Percentiles rank a stretch among this genome's conserved stretches.
Conservation (phyloP, 176 grass and related monocot genomes). For the Neostapfia colusana region DNA sequence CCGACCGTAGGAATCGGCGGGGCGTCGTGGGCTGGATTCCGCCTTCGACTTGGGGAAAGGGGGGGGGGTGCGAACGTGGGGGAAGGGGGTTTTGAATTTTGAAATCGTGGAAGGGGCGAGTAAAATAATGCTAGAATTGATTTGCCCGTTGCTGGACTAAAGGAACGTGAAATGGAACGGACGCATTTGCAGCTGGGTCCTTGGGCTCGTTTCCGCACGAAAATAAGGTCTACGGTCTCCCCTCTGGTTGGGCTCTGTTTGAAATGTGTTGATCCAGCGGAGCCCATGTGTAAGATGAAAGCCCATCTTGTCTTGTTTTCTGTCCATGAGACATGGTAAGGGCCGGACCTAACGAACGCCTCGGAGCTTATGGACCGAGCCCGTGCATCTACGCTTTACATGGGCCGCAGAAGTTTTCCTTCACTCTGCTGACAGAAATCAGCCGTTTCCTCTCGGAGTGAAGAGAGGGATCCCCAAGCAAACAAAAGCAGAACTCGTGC, state of each 20-base stretch:
- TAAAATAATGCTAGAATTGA: neutral
- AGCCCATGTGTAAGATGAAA: too few species aligned
- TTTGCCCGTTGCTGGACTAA: constrained; percentile 22
- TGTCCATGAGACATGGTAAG: neutral
- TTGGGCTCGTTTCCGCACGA: neutral
- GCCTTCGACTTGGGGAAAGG: neutral
- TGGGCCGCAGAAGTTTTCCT: neutral
- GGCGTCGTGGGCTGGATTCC: constrained; percentile 6
- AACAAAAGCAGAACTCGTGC: too few species aligned
- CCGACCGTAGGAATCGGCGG: neutral
- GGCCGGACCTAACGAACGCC: neutral
- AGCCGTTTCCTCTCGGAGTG: too few species aligned
- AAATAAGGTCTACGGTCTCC: too few species aligned
- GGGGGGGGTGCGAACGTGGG: constrained; percentile 1
- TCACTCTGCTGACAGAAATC: neutral
- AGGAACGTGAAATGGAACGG: neutral
- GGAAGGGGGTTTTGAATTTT: constrained; percentile 37
- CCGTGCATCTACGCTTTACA: neutral
- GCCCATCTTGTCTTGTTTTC: too few species aligned
- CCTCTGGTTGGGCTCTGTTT: neutral
- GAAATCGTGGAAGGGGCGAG: neutral
- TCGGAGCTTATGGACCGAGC: neutral
- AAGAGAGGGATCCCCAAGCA: too few species aligned
- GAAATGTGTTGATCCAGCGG: too few species aligned
- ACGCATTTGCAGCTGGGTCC: neutral